A percentile compares a stretch with the other conserved stretches of the same genome.
Conservation (phyloP, 108 stramenopile genomes). For the Fragilaria radians region DNA sequence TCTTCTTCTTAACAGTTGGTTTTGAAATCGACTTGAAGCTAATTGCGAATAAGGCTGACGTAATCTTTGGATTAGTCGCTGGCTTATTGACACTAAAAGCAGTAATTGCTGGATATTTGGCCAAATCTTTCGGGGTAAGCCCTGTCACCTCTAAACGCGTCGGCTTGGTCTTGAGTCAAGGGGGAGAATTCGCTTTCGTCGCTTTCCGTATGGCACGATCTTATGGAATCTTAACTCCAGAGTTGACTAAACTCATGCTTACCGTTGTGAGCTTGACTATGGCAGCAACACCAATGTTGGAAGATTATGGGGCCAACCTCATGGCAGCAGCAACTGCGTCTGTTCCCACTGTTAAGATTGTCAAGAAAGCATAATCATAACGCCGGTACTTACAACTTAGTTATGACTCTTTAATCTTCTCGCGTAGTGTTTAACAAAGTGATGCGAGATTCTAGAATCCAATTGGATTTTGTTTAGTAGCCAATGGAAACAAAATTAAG, state of each 20-base stretch:
- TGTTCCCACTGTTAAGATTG: too few relatives aligned
- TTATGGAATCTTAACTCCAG: constrained; percentile 68
- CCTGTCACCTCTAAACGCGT: constrained; percentile 63
- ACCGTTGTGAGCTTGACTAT: constrained; percentile 89
- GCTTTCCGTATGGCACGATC: constrained; percentile 87
- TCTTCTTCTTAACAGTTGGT: constrained; percentile 96
- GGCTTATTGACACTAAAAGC: constrained; percentile 79
- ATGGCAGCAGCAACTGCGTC: background rate
- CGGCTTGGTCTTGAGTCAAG: constrained; percentile 85
- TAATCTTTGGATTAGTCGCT: constrained; percentile 55
- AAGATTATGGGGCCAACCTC: constrained; percentile 43
- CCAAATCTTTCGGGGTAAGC: constrained; percentile 54
- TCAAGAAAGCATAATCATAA: too few relatives aligned
- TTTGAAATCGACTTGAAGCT: constrained; percentile 89
- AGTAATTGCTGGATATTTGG: constrained; percentile 51
- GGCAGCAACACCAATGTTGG: constrained; percentile 86
- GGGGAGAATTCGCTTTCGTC: constrained; percentile 94
- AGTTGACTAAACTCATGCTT: constrained; percentile 77
- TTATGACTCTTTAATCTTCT: too few relatives aligned
- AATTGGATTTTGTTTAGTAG: too few relatives aligned
- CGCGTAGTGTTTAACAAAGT: too few relatives aligned
- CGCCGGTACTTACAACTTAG: too few relatives aligned
- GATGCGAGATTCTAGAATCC: too few relatives aligned
- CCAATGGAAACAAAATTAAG: too few relatives aligned
- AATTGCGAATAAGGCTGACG: constrained; percentile 48